phyloP scores from a whole-genome alignment of 768 basidiomycete genomes.

The Kwoniella pini region DNA sequence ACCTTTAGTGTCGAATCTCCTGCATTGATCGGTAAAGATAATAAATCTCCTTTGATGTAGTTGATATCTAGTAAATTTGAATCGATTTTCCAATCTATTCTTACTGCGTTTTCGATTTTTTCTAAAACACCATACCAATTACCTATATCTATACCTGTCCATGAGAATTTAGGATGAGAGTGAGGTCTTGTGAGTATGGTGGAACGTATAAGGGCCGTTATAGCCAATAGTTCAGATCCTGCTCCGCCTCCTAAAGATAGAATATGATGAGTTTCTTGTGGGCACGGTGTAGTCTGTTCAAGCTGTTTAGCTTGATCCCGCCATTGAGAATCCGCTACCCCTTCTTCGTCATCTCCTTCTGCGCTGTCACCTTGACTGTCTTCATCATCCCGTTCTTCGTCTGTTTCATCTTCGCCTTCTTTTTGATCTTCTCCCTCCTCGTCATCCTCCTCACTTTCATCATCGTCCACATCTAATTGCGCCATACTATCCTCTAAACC shows the following conservation, averaged over 20 bases:
- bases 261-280: constrained; percentile 20
- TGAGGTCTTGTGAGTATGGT: constrained; percentile 8
- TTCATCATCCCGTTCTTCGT: background rate
- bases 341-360: background rate
- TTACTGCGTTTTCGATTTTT: constrained; percentile 16
- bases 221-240: constrained; percentile 48
- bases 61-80: background rate
- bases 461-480: constrained; percentile 7
- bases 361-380: background rate
- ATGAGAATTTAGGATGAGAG: constrained; percentile 11
- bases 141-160: constrained; percentile 50
- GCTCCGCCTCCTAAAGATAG: constrained; percentile 53
- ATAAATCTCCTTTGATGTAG: constrained; percentile 26
- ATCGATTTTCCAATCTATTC: constrained; percentile 18
- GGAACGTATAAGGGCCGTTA: constrained; percentile 29
- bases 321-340: background rate
- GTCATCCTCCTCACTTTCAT: constrained; percentile 10
- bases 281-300: background rate
- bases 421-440: constrained; percentile 18
- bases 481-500: constrained; percentile 1
- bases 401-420: constrained; percentile 17
- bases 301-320: background rate
- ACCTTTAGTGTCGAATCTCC: no score
- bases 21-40: constrained; percentile 8
- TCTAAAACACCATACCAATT: constrained; percentile 33